phyloP scores from a whole-genome alignment of 2,329 filamentous ascomycete genomes.

The Fusarium sp. region DNA sequence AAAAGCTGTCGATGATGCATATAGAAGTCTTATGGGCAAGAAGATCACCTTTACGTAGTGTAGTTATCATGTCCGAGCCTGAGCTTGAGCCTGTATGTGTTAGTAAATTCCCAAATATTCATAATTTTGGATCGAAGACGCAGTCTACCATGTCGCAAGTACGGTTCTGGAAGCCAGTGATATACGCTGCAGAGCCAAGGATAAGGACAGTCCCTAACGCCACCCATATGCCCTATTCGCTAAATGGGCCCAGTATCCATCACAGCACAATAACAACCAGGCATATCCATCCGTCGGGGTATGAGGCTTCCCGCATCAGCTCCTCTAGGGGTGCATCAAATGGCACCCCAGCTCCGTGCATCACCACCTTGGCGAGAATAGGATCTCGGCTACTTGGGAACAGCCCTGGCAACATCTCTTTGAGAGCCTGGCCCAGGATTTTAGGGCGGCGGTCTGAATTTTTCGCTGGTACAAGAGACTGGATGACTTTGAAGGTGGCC shows the following conservation, averaged over 20 bases:
- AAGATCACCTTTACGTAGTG: conserved; percentile 68
- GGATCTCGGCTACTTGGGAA: conserved; percentile 89
- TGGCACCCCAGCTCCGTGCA: conserved; percentile 87
- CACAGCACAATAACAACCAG: conserved; percentile 78
- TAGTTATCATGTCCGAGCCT: background rate
- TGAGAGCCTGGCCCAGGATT: conserved; percentile 77
- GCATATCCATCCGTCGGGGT: conserved; percentile 92
- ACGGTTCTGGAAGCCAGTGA: background rate
- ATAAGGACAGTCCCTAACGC: conserved; percentile 18
- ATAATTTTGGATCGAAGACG: background rate
- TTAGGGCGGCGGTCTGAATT: conserved; percentile 51
- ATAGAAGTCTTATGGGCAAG: conserved; percentile 76
- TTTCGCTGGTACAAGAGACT: conserved; percentile 71
- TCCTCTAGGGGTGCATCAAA: conserved; percentile 83
- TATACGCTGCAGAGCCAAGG: background rate
- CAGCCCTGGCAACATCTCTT: conserved; percentile 76
- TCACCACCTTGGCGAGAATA: conserved; percentile 80
- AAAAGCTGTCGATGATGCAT: conserved; percentile 81
- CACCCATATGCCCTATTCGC: conserved; percentile 19
- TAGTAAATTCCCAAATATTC: background rate
- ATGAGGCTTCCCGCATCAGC: conserved; percentile 80
- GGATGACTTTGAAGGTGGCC: conserved; percentile 75
- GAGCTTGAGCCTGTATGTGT: background rate
- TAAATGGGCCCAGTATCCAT: conserved; percentile 8
- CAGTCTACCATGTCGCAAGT: background rate